Evolutionary conservation across 1,139 yeast species (phyloP).

Genomic region (Debaryomyces fabryi): DNA sequence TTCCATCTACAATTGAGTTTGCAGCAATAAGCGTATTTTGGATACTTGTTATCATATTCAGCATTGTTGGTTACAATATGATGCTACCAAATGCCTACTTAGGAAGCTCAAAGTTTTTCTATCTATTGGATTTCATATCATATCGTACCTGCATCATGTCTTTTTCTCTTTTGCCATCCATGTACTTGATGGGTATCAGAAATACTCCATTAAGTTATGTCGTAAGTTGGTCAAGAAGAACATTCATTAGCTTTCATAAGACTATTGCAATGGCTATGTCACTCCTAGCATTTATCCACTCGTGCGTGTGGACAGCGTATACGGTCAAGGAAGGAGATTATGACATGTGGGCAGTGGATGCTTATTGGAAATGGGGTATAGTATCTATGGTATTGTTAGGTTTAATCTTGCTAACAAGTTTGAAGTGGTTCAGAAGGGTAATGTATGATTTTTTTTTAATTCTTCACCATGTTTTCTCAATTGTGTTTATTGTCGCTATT

Average conservation of each 20-base stretch:
- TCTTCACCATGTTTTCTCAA: slow-evolving; percentile 33
- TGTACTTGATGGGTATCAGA: slow-evolving; percentile 10
- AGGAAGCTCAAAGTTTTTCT: background rate
- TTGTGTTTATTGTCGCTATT: slow-evolving; percentile 32
- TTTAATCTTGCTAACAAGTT: slow-evolving; percentile 4
- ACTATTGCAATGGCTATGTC: slow-evolving; percentile 35
- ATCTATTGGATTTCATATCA: slow-evolving; percentile 8
- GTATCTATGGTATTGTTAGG: slow-evolving; percentile 4
- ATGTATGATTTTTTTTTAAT: slow-evolving; percentile 35
- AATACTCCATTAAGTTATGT: slow-evolving; percentile 8
- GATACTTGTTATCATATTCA: slow-evolving; percentile 4
- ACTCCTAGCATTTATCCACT: slow-evolving; percentile 24
- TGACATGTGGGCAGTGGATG: slow-evolving; percentile 16
- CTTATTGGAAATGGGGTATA: slow-evolving; percentile 11
- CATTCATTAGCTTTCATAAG: slow-evolving; percentile 9
- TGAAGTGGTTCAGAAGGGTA: slow-evolving; percentile 14
- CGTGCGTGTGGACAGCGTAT: slow-evolving; percentile 24
- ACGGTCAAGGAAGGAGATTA: slow-evolving; percentile 19
- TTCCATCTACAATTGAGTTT: slow-evolving; percentile 8
- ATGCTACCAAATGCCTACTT: slow-evolving; percentile 8
- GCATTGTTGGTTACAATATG: slow-evolving; percentile 1
- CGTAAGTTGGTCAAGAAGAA: slow-evolving; percentile 1
- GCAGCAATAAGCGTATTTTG: slow-evolving; percentile 1
- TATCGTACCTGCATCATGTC: slow-evolving; percentile 9
- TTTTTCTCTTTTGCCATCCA: slow-evolving; percentile 9